Evolutionary conservation across 352 stramenopile species (phyloP), one percentile per base, ranked within the genome.

Genomic region (Globisporangium apiculatum): DNA sequence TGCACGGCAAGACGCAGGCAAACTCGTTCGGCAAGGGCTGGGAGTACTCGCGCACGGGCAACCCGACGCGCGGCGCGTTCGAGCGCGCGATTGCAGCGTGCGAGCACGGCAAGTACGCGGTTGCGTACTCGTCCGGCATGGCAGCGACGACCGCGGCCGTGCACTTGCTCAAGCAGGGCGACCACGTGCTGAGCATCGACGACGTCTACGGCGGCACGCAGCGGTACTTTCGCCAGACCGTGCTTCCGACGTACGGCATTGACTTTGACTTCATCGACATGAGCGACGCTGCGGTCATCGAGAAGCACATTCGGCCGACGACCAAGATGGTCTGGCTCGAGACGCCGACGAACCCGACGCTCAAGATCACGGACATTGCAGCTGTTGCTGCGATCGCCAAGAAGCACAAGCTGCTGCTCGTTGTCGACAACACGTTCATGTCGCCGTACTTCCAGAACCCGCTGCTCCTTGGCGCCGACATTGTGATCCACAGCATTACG

Each of bases 191-290:
- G 53, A 95, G 94, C 71, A 98, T 96, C 52, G 91, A 98, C 66
- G 94, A 96, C 72, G 91, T 96, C 31, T 98, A 98, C 73, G 95
- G 94, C 55, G 95, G 95, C 57, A 98, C 95, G 15, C 96, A 98
- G 75, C 90, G 89, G 52, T 97, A 97, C 65, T 97, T 97, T 65
- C 83, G 90, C 46, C 84, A 97, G 64, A 96, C 94, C 35, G 96
- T 97, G 60, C 63, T 80, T 53, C 76, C 86, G 18, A 93, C 87
- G 52, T 92, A 98, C 61, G 89, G 78, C 65, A 97, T 98, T 55
- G 78, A 93, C 53, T 97, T 98, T 67, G 86, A 87, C 67, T 98
- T 98, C 63, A 87, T 97, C 37, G 89, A 98, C 79, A 94, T 97
- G 74, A 83, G 72, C 51, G 87, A 98, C 65, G 71, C 89, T 7